Conservation (phyloP, 768 basidiomycete genomes). For the Termitomyces sp. region DNA sequence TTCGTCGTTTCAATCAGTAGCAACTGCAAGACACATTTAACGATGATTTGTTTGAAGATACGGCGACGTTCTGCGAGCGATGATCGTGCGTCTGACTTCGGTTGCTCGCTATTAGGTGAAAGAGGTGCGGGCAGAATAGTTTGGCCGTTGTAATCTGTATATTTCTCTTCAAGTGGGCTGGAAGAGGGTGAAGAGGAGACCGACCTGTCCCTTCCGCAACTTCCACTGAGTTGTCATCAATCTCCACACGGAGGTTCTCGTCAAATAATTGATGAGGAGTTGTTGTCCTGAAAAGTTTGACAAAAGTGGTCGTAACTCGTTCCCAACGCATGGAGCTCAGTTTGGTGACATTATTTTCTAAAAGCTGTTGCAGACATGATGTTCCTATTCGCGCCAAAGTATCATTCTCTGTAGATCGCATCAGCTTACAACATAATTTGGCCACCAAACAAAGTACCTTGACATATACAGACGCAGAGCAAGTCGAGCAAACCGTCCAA, state of each 20-base stretch:
- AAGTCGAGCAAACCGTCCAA: constrained; percentile 93
- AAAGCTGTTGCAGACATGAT: constrained; percentile 92
- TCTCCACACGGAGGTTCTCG: constrained; percentile 82
- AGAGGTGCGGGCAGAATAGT: constrained; percentile 86
- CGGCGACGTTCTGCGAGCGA: constrained; percentile 70
- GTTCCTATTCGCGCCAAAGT: constrained; percentile 97
- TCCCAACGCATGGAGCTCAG: constrained; percentile 87
- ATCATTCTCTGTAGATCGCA: constrained; percentile 77
- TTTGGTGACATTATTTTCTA: constrained; percentile 90
- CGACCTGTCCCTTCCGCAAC: constrained; percentile 44
- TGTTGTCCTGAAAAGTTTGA: constrained; percentile 95
- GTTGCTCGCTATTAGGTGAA: constrained; percentile 63
- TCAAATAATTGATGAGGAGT: constrained; percentile 98
- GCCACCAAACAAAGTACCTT: constrained; percentile 55
- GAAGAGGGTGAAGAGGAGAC: background rate
- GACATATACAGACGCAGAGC: constrained; percentile 94
- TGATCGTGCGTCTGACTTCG: constrained; percentile 43
- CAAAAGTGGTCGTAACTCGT: constrained; percentile 86
- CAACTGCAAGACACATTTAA: constrained; percentile 97
- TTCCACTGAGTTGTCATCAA: constrained; percentile 58
- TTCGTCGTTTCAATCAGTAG: constrained; percentile 96
- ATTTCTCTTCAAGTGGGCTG: background rate
- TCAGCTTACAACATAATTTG: constrained; percentile 6
- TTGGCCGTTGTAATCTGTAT: constrained; percentile 57
- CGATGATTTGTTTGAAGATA: constrained; percentile 97